phyloP scores from a whole-genome alignment of 495 filamentous ascomycete genomes.

The Podospora didyma region DNA sequence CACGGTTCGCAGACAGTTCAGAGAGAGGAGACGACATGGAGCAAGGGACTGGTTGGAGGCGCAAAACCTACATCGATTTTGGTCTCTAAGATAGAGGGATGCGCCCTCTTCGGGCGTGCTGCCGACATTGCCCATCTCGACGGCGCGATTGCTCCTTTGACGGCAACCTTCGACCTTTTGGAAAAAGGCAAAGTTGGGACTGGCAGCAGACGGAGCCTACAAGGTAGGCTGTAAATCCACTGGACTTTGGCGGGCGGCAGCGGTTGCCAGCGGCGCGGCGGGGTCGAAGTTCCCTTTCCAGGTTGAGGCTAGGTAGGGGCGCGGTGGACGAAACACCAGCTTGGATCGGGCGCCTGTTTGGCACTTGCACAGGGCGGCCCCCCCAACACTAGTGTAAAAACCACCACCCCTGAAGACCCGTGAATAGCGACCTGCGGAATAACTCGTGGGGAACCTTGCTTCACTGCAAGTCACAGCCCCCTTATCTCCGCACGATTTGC shows the following conservation, averaged over 20 bases:
- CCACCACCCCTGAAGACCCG: too few species aligned
- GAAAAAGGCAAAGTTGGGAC: background rate
- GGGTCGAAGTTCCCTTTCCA: background rate
- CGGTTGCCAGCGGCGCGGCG: background rate
- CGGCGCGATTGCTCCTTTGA: constrained; percentile 17
- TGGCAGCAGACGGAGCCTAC: background rate
- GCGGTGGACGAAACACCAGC: background rate
- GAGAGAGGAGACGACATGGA: background rate
- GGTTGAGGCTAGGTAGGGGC: background rate
- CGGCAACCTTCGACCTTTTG: constrained; percentile 6
- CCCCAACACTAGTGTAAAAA: too few species aligned
- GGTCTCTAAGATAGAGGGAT: constrained; percentile 81
- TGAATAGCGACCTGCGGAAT: too few species aligned
- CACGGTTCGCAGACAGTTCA: too few species aligned
- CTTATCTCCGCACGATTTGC: too few species aligned
- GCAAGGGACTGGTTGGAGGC: background rate
- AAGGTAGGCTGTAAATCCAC: background rate
- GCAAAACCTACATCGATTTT: constrained; percentile 66
- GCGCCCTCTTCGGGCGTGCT: constrained; percentile 87
- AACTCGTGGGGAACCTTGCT: too few species aligned
- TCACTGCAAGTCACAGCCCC: too few species aligned
- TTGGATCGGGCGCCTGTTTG: background rate
- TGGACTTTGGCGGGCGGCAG: background rate
- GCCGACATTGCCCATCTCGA: constrained; percentile 84
- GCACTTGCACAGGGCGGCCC: background rate